phyloP scores from a whole-genome alignment of 1,139 yeast species.

The Debaryomycetaceae sp. region DNA sequence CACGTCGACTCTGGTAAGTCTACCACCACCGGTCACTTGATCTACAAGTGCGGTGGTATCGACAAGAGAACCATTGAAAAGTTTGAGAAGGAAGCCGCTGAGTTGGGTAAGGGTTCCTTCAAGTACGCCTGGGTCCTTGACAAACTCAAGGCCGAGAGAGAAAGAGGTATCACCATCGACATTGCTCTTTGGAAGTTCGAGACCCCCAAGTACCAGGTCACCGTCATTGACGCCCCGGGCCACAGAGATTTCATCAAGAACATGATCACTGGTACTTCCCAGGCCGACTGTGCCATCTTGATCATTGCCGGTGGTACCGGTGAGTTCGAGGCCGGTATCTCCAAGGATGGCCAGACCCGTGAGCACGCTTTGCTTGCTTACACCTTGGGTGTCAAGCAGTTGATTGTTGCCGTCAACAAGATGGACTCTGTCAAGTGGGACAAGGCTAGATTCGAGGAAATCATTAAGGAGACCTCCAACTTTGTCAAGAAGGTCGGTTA shows the following conservation, averaged over 20 bases:
- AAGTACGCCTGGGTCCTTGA: slow-evolving; percentile 97
- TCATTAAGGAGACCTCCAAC: slow-evolving; percentile 74
- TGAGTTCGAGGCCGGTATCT: slow-evolving; percentile 94
- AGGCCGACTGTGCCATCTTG: slow-evolving; percentile 87
- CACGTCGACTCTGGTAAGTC: slow-evolving; percentile 23
- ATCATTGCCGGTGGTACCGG: slow-evolving; percentile 88
- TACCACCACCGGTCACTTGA: slow-evolving; percentile 74
- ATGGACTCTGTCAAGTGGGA: slow-evolving; percentile 88
- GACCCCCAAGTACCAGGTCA: slow-evolving; percentile 88
- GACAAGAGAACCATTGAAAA: slow-evolving; percentile 98
- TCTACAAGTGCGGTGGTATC: slow-evolving; percentile 87
- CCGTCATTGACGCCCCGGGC: slow-evolving; percentile 93
- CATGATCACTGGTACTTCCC: slow-evolving; percentile 90
- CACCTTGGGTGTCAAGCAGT: slow-evolving; percentile 85
- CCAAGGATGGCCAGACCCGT: slow-evolving; percentile 90
- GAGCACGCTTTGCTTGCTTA: slow-evolving; percentile 86
- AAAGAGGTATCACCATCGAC: slow-evolving; percentile 95
- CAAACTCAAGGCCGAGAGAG: slow-evolving; percentile 93
- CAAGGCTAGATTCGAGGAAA: slow-evolving; percentile 69
- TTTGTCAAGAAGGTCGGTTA: slow-evolving; percentile 86
- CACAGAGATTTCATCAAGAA: slow-evolving; percentile 96
- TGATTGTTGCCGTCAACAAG: slow-evolving; percentile 88
- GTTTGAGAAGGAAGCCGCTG: slow-evolving; percentile 96
- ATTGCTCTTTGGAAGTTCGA: slow-evolving; percentile 92
- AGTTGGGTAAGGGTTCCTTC: slow-evolving; percentile 97